Conservation (phyloP, 345 rosid species). For the Syzygium jambos region DNA sequence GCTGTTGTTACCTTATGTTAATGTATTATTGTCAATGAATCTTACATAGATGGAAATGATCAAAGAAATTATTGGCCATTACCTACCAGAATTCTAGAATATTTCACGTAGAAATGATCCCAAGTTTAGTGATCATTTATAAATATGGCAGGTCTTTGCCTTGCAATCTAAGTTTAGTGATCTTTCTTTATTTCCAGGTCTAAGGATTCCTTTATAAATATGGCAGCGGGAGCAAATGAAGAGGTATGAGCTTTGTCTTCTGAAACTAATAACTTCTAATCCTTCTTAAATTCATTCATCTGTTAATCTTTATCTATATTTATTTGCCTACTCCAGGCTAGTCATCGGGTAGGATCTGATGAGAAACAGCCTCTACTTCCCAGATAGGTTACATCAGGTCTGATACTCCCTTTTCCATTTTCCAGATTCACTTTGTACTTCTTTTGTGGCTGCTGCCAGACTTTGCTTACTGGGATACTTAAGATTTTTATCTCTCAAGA, state of each 20-base stretch:
- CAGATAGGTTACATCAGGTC: constrained; percentile 2
- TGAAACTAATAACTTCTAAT: not conserved
- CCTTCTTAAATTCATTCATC: not conserved
- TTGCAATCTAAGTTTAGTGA: not conserved
- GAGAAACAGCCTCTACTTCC: constrained; percentile 23
- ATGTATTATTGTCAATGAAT: not conserved
- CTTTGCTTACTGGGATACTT: not conserved
- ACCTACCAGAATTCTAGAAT: not conserved
- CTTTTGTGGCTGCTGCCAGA: not conserved
- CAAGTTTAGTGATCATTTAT: not conserved
- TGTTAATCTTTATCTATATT: not conserved
- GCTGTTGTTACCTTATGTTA: not conserved
- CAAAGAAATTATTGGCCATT: not conserved
- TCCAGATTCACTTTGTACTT: not conserved
- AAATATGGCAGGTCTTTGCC: not conserved
- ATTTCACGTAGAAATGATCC: not conserved
- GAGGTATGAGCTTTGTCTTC: constrained; percentile 7
- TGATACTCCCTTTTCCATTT: not conserved
- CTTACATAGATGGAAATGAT: not conserved
- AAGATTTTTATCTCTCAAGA: not conserved
- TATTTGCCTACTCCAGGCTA: constrained; percentile 8
- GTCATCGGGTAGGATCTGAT: constrained; percentile 7
- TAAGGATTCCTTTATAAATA: constrained; percentile 16
- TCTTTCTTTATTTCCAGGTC: constrained; percentile 4
- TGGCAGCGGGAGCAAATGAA: constrained; percentile 19